Base-by-base conservation (phyloP, 108 stramenopile genomes). In the Mediolabrus comicus region DNA sequence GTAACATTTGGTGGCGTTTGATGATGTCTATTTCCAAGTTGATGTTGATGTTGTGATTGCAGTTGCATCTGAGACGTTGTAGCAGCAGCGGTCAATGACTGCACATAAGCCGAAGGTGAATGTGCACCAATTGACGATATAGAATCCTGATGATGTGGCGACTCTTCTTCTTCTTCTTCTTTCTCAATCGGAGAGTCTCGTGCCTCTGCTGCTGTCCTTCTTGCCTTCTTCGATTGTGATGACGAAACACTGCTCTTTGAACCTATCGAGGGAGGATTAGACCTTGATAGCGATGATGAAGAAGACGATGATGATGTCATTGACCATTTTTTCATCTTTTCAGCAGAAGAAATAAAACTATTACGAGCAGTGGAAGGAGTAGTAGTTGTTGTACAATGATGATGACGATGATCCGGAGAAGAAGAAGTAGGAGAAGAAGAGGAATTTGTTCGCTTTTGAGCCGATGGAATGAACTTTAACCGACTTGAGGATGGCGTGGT, bases 61-160 rank as follows among this genome's bases (percentile, higher is more conserved):
- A 24, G 22, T 49, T 49, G 46, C 22, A n/a, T n/a, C n/a, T n/a
- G n/a, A n/a, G n/a, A n/a, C n/a, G n/a, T n/a, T n/a, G n/a, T n/a
- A n/a, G n/a, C n/a, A n/a, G n/a, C n/a, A n/a, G n/a, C n/a, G n/a
- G n/a, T n/a, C n/a, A n/a, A n/a, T 24, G 19, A 9, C n/a, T 49
- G 46, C 19, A 22, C 5, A 7, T 49, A 49, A 1, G 46, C 46
- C 6, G 46, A 49, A 24, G 46, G 46, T 3, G 56, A 57, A 19
- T 33, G 17, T 0, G 56, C 56, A 30, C 56, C 56, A 30, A 57
- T 30, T 9, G 56, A 32, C 24, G 56, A 57, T 9, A 57, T 10
- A 0, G 56, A 57, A 57, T 57, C 56, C 11, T 57, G 56, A 49
- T 57, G 56, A 49, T 24, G 46, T 24, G 46, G 46, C 46, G 46